phyloP scores from a whole-genome alignment of 768 basidiomycete genomes.

The Tephrocybe sp. region DNA sequence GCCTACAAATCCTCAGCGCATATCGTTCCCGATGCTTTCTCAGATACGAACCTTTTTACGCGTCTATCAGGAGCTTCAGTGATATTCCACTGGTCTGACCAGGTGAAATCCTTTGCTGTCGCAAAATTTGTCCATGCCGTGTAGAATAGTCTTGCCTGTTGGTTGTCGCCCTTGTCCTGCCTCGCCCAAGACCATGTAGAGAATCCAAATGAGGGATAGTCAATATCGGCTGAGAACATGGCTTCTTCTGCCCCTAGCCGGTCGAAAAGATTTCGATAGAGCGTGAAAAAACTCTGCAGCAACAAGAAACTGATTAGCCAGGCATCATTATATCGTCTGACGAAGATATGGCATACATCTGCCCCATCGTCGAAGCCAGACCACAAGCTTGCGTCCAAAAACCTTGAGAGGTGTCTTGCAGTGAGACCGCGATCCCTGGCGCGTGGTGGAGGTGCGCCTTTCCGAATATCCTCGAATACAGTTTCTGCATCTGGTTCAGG shows the following conservation, averaged over 20 bases:
- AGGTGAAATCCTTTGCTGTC: constrained; percentile 85
- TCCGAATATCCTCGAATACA: constrained; percentile 83
- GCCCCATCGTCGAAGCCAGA: constrained; percentile 60
- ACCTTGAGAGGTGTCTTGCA: constrained; percentile 76
- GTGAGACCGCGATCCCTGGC: constrained; percentile 75
- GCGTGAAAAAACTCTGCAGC: constrained; percentile 80
- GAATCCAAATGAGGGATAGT: constrained; percentile 84
- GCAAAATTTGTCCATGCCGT: constrained; percentile 83
- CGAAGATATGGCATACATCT: constrained; percentile 42
- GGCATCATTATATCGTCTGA: not conserved
- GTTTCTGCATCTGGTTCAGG: constrained; percentile 83
- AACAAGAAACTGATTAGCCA: not conserved
- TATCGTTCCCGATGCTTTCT: constrained; percentile 1
- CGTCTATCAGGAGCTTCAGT: constrained; percentile 86
- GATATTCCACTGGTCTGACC: constrained; percentile 84
- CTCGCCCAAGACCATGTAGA: constrained; percentile 74
- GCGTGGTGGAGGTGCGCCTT: constrained; percentile 57
- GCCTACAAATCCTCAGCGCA: constrained; percentile 33
- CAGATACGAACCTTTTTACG: constrained; percentile 59
- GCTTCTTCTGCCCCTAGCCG: constrained; percentile 83
- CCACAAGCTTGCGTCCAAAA: constrained; percentile 78
- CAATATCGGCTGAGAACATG: constrained; percentile 35
- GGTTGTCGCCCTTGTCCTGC: constrained; percentile 39
- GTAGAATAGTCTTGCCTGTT: constrained; percentile 76
- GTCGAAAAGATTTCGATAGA: constrained; percentile 85